phyloP scores from a whole-genome alignment of 2,329 filamentous ascomycete genomes.

The Coniochaeta sp. region DNA sequence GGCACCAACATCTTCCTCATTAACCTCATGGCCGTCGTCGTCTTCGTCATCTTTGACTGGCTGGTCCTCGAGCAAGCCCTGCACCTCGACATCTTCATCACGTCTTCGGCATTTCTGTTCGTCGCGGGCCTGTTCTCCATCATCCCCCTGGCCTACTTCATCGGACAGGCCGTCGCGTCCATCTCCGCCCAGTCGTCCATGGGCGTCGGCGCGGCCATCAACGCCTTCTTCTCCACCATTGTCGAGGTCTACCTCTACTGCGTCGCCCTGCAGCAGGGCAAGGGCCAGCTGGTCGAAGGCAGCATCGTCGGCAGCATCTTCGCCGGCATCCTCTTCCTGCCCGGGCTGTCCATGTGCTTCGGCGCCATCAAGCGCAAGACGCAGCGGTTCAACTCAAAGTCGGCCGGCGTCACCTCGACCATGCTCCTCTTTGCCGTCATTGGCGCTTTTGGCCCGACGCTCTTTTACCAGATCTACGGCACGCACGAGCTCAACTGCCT shows the following conservation, averaged over 20 bases:
- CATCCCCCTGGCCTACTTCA: slow-evolving; percentile 96
- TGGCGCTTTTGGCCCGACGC: slow-evolving; percentile 86
- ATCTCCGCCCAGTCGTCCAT: slow-evolving; percentile 98
- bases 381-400: slow-evolving; percentile 94
- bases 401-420: slow-evolving; percentile 91
- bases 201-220: slow-evolving; percentile 94
- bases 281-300: slow-evolving; percentile 87
- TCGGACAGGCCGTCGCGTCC: slow-evolving; percentile 94
- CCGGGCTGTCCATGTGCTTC: slow-evolving; percentile 96
- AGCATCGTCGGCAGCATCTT: slow-evolving; percentile 98
- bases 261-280: slow-evolving; percentile 85
- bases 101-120: slow-evolving; percentile 81
- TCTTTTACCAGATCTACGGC: slow-evolving; percentile 98
- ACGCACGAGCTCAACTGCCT: slow-evolving; percentile 91
- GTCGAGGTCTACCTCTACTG: slow-evolving; percentile 98
- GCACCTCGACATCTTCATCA: slow-evolving; percentile 65
- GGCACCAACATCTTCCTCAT: slow-evolving; percentile 99
- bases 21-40: slow-evolving; percentile 89
- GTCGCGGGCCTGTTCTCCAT: slow-evolving; percentile 79
- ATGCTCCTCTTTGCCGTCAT: slow-evolving; percentile 97
- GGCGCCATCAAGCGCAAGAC: slow-evolving; percentile 97
- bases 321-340: slow-evolving; percentile 88
- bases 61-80: slow-evolving; percentile 65
- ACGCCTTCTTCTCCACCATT: slow-evolving; percentile 95
- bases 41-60: slow-evolving; percentile 93